A percentile compares a stretch with the other conserved stretches of the same genome.
Evolutionary conservation across 352 stramenopile genomes (phyloP).

Genomic region (Phytophthora idaei): DNA sequence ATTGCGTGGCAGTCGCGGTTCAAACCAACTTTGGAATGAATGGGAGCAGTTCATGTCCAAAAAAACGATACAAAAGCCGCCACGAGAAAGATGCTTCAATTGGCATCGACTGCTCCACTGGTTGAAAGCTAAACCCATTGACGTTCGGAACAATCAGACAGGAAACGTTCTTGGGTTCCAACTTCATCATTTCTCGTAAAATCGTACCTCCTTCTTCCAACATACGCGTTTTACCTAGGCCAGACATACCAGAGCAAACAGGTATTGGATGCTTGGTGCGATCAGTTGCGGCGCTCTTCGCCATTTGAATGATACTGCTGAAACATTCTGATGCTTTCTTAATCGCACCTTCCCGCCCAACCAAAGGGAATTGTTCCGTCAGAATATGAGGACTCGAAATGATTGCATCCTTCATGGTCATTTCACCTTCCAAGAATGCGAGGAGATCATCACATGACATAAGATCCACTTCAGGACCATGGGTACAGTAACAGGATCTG

Average conservation of each 20-base stretch:
- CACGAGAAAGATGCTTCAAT: conserved; percentile 41
- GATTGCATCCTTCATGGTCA: conserved; percentile 12
- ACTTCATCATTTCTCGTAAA: conserved; percentile 7
- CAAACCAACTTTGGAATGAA: conserved; percentile 19
- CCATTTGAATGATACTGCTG: neutral
- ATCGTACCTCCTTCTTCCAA: neutral
- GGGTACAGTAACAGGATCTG: neutral
- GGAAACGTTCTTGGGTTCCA: conserved; percentile 1
- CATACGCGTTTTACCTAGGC: neutral
- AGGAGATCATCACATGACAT: conserved; percentile 26
- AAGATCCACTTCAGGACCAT: conserved; percentile 28
- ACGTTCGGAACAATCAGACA: neutral
- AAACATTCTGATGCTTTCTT: neutral
- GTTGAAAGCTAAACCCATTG: neutral
- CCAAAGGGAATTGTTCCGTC: conserved; percentile 10
- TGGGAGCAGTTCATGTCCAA: conserved; percentile 27
- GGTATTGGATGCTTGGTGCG: neutral
- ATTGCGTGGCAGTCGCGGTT: conserved; percentile 10
- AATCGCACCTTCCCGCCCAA: conserved; percentile 19
- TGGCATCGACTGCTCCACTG: conserved; percentile 23
- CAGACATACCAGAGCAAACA: neutral
- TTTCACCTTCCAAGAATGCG: conserved; percentile 25
- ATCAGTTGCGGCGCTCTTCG: neutral
- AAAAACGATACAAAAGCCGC: conserved; percentile 33
- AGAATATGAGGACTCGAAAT: conserved; percentile 13